These are phyloP conservation scores for Microdochium paspali DNA, from an alignment of 2,329 filamentous ascomycete genomes.

Conservation along the genomic window DNA sequence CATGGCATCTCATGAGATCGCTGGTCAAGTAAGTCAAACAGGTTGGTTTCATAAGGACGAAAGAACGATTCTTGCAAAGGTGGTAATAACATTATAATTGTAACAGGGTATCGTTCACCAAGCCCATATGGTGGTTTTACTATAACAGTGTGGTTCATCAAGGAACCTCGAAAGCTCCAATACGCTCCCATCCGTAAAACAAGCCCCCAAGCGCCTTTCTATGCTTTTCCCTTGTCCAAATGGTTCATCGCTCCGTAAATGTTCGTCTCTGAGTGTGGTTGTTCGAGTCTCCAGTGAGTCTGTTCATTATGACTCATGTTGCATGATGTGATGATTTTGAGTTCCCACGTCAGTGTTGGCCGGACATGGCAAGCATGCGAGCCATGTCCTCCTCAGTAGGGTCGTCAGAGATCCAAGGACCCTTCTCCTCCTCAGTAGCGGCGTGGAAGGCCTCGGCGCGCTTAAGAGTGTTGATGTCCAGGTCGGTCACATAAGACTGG, in stretches of 20 bases:
- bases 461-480: conserved; percentile 84
- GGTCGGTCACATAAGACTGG: conserved; percentile 78
- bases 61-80: background rate
- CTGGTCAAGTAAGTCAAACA: too few relatives aligned
- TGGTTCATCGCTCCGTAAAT: background rate
- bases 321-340: background rate
- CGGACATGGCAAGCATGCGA: conserved; percentile 45
- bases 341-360: background rate
- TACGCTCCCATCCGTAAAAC: background rate
- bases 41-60: background rate
- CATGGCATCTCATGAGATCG: too few relatives aligned
- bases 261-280: conserved; percentile 1
- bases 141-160: background rate
- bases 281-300: background rate
- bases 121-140: conserved; percentile 1
- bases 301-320: background rate
- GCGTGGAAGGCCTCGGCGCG: conserved; percentile 76
- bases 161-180: background rate
- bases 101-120: conserved; percentile 6
- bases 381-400: conserved; percentile 51
- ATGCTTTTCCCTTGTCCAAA: background rate
- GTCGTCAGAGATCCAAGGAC: conserved; percentile 71
- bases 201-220: background rate
- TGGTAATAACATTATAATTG: background rate
- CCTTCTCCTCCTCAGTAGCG: conserved; percentile 80